Conservation (phyloP, 2,329 filamentous ascomycete species). For the Cryphonectria carpinicola region DNA sequence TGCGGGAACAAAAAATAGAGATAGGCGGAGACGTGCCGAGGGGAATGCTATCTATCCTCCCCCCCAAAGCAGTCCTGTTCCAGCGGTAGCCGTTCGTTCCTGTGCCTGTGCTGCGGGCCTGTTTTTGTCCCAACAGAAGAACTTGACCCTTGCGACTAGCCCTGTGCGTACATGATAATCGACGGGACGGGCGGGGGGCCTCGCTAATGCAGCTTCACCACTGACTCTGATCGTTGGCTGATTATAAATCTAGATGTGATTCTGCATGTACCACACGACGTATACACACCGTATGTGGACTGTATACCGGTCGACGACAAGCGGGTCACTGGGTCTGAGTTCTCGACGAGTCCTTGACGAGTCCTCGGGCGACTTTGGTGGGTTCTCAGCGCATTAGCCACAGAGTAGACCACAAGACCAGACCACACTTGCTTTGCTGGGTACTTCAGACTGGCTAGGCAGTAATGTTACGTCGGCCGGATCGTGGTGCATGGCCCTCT, state of each 20-base stretch:
- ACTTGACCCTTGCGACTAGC: background rate
- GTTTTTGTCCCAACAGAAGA: background rate
- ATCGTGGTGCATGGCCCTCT: background rate
- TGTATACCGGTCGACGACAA: background rate
- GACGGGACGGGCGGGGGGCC: background rate
- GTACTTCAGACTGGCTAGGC: background rate
- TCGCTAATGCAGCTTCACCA: slow-evolving; percentile 2
- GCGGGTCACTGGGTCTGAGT: background rate
- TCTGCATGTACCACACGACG: background rate
- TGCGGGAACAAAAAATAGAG: background rate
- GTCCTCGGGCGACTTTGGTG: background rate
- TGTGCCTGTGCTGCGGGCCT: background rate
- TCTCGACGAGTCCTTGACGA: background rate
- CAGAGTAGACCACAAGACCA: background rate
- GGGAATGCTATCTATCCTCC: background rate
- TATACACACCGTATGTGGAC: background rate
- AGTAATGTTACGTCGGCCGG: background rate
- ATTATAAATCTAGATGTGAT: background rate
- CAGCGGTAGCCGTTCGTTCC: background rate
- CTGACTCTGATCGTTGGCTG: background rate
- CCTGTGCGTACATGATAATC: background rate
- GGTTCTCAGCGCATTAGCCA: background rate
- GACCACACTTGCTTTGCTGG: background rate
- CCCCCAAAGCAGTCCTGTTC: background rate
- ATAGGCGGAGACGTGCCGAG: background rate